Percentiles rank a stretch among this genome's conserved stretches.
Conservation (phyloP, 805 yeast genomes). For the Saturnispora halmiae region DNA sequence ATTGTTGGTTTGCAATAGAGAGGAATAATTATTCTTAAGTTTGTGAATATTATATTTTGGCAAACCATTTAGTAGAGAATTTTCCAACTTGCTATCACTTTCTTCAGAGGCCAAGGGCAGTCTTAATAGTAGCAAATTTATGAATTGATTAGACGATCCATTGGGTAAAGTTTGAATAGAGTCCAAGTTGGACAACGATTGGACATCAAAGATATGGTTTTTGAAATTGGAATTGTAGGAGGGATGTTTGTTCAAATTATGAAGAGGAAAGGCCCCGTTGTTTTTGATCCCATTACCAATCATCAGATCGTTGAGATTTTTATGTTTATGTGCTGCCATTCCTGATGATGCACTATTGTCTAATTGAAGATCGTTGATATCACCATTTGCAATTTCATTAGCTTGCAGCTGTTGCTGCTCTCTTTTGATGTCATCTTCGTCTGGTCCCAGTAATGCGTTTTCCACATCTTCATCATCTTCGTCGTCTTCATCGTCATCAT, state of each 20-base stretch:
- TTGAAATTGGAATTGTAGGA: slow-evolving; percentile 28
- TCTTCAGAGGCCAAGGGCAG: slow-evolving; percentile 19
- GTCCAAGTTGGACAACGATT: slow-evolving; percentile 3
- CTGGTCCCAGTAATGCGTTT: too few species aligned
- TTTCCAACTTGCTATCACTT: slow-evolving; percentile 7
- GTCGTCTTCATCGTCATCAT: neutral
- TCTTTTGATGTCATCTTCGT: too few species aligned
- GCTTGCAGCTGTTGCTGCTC: too few species aligned
- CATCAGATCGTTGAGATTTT: slow-evolving; percentile 12
- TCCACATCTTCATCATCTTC: slow-evolving; percentile 1
- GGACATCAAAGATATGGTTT: slow-evolving; percentile 18
- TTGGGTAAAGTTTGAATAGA: slow-evolving; percentile 22
- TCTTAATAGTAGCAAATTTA: slow-evolving; percentile 24
- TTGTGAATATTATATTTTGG: slow-evolving; percentile 32
- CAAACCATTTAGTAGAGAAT: slow-evolving; percentile 32
- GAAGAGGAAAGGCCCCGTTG: slow-evolving; percentile 28
- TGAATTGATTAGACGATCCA: slow-evolving; percentile 15
- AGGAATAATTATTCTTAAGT: slow-evolving; percentile 20
- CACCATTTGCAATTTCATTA: too few species aligned
- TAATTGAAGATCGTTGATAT: too few species aligned
- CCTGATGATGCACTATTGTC: too few species aligned
- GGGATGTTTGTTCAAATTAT: slow-evolving; percentile 27
- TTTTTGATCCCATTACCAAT: slow-evolving; percentile 30
- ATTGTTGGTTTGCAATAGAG: too few species aligned
- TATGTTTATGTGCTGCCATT: too few species aligned